Evolutionary conservation across 768 basidiomycete species (phyloP).

Genomic region (Lactifluus volemus): DNA sequence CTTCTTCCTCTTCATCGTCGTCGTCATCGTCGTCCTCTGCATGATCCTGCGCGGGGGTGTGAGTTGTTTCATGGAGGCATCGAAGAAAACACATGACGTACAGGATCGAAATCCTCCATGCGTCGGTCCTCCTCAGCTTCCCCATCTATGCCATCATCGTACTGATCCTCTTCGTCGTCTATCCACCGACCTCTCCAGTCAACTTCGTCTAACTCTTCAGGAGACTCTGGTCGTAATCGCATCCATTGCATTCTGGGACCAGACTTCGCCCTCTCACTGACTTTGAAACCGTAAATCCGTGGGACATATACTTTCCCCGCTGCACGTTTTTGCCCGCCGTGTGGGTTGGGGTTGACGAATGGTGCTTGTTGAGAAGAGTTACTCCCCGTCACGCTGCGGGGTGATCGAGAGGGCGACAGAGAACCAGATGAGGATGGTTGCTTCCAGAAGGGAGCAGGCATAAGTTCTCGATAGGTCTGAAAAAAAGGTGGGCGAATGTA

Average conservation of each 20-base stretch:
- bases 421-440: slow-evolving; percentile 43
- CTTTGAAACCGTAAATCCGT: slow-evolving; percentile 95
- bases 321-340: slow-evolving; percentile 84
- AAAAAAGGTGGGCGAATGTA: slow-evolving; percentile 96
- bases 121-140: slow-evolving; percentile 46
- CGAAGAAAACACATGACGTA: slow-evolving; percentile 29
- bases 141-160: slow-evolving; percentile 42
- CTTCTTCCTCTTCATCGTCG: slow-evolving; percentile 47
- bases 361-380: slow-evolving; percentile 39
- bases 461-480: slow-evolving; percentile 96
- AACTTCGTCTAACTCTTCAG: slow-evolving; percentile 75
- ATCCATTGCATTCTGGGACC: slow-evolving; percentile 98
- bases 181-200: slow-evolving; percentile 91
- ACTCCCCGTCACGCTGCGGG: slow-evolving; percentile 42
- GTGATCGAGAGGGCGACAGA: slow-evolving; percentile 47
- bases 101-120: slow-evolving; percentile 85
- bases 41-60: slow-evolving; percentile 26
- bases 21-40: slow-evolving; percentile 41
- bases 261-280: slow-evolving; percentile 88
- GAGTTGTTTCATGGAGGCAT: background rate
- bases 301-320: slow-evolving; percentile 83
- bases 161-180: slow-evolving; percentile 65
- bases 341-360: slow-evolving; percentile 81
- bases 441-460: slow-evolving; percentile 89
- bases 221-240: slow-evolving; percentile 72